Base-by-base conservation (phyloP, 2,329 filamentous ascomycete genomes). In the Teratosphaeria epicoccoides region DNA sequence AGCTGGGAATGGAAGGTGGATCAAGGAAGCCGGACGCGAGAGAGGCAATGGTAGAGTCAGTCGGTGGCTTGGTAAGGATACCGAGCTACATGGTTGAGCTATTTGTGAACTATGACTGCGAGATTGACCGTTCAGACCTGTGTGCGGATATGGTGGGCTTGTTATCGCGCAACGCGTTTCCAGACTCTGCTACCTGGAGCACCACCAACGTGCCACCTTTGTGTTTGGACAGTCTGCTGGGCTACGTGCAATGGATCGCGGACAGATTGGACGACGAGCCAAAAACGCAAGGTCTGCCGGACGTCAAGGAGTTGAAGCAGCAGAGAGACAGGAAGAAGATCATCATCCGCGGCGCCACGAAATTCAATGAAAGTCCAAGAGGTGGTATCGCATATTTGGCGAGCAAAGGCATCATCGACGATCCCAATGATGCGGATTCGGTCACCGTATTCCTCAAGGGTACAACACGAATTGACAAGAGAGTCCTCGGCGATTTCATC, bases 101-200 rank as follows among this genome's bases (percentile, higher is more conserved):
- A 6, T 98, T 96, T 66, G 83, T 97, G 70, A 98, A 98, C 69
- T 98, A 97, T 66, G 93, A 98, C 68, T 98, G 91, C 64, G 90
- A 97, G 64, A 83, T 88, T 49, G 88, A 98, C 65, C 81, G 90
- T 47, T 84, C 84, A 49, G 93, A 98, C 71, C 73, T 98, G 4
- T 98, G 93, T 63, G 87, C 95, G 72, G 94, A 98, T 64, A 86
- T 97, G 79, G 82, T 98, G 54, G 91, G 93, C 0, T 77, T 98
- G 28, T 74, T 98, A 14, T 91, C 93, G 20, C 81, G 93, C 53
- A 98, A 96, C 67, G 93, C 93, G 2, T 86, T 98, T 58, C 94
- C 93, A 0, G 93, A 98, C 67, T 95, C 93, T 7, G 93, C 91
- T 5, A 96, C 90, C 5, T 98, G 93, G 93, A 98, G 94, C 68